These are phyloP conservation scores for Spathaspora passalidarum DNA, from an alignment of 805 yeast species.

Conservation along the genomic window DNA sequence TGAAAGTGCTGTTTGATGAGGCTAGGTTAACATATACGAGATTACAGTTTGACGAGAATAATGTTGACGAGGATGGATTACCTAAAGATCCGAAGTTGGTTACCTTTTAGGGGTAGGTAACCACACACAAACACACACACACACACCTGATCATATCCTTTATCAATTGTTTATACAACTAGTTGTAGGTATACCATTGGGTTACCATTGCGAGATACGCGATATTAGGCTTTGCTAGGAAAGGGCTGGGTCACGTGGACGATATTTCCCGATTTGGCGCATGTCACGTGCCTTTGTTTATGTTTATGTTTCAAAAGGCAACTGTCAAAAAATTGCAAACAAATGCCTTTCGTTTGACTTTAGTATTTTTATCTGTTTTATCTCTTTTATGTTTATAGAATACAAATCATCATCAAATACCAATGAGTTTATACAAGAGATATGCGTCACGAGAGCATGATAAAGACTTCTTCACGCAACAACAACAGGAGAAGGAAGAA, in stretches of 20 bases:
- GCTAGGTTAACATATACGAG: conserved; percentile 59
- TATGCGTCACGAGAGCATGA: conserved; percentile 39
- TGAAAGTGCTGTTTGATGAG: conserved; percentile 58
- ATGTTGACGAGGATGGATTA: conserved; percentile 61
- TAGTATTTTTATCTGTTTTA: neutral
- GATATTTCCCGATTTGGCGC: neutral
- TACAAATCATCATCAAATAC: neutral
- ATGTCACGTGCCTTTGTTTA: conserved; percentile 4
- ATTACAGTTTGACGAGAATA: conserved; percentile 44
- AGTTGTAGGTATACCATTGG: no score
- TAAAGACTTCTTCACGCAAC: conserved; percentile 11
- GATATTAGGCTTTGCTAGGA: no score
- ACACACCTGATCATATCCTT: no score
- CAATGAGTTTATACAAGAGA: conserved; percentile 37
- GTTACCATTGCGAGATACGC: no score
- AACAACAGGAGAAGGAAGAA: neutral
- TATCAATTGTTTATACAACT: no score
- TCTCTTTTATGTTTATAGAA: neutral
- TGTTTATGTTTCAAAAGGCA: neutral
- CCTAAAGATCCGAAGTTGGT: conserved; percentile 68
- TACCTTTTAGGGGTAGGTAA: conserved; percentile 26
- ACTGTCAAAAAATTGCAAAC: no score
- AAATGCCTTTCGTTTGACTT: neutral
- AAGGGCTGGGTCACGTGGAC: neutral
- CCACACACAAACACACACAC: no score